Evolutionary conservation across 2,329 filamentous ascomycete species (phyloP).

Genomic region (Paramyrothecium roridum): DNA sequence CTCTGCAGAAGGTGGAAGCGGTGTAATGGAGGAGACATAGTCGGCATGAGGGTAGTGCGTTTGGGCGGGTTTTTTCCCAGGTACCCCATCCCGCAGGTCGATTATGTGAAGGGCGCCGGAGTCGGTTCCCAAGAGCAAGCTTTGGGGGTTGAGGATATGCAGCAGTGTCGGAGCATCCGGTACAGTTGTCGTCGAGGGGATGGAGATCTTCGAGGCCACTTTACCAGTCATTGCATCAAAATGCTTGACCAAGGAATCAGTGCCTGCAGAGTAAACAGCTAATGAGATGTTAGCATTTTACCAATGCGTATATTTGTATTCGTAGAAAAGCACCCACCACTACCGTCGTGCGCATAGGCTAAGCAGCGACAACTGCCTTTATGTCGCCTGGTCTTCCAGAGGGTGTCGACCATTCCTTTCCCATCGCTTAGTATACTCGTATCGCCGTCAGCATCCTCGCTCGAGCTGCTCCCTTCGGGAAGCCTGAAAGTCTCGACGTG

Average conservation of each 20-base stretch:
- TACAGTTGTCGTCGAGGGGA: slow-evolving; percentile 56
- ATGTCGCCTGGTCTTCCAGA: slow-evolving; percentile 86
- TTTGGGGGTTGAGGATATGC: slow-evolving; percentile 82
- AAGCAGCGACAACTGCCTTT: slow-evolving; percentile 89
- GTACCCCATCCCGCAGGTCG: slow-evolving; percentile 67
- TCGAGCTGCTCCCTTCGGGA: slow-evolving; percentile 47
- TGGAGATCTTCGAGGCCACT: slow-evolving; percentile 77
- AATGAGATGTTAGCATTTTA: slow-evolving; percentile 9
- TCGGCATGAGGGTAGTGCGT: slow-evolving; percentile 87
- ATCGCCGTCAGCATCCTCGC: slow-evolving; percentile 48
- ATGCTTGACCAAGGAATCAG: slow-evolving; percentile 54
- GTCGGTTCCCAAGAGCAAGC: slow-evolving; percentile 84
- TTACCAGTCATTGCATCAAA: slow-evolving; percentile 57
- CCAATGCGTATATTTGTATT: too few species aligned
- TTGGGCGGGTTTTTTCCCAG: slow-evolving; percentile 65
- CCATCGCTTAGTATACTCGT: slow-evolving; percentile 55
- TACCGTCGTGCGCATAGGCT: slow-evolving; percentile 75
- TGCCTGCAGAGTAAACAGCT: slow-evolving; percentile 64
- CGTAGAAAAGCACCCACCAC: slow-evolving; percentile 45
- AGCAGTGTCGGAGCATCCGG: slow-evolving; percentile 77
- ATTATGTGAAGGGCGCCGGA: slow-evolving; percentile 85
- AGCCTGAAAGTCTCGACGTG: slow-evolving; percentile 84
- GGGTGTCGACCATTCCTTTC: slow-evolving; percentile 72
- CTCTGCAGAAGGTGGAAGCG: slow-evolving; percentile 73
- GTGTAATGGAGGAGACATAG: slow-evolving; percentile 84